Conservation (phyloP, 192 early-diverging fungal genomes). For the Podila epigama region DNA sequence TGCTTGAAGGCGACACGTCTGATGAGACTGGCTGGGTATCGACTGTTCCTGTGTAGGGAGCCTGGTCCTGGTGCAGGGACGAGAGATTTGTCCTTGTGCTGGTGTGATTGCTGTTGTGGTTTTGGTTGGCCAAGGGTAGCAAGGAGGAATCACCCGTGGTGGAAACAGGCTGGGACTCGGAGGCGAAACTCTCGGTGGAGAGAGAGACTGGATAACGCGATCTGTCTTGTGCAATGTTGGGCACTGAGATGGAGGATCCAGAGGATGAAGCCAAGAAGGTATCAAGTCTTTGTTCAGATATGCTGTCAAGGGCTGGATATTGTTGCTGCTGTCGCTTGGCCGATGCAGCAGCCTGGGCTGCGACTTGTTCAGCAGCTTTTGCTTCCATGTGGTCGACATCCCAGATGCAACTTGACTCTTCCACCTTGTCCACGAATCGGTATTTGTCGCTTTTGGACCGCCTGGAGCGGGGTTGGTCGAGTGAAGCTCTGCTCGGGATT, state of each 20-base stretch:
- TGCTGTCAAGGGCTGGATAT: background rate
- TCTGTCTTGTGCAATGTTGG: background rate
- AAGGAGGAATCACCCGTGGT: background rate
- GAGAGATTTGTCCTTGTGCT: too few relatives aligned
- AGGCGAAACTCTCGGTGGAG: slow-evolving; percentile 19
- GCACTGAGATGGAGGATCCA: background rate
- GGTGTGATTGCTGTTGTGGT: background rate
- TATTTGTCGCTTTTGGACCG: slow-evolving; percentile 29
- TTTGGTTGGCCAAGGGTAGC: background rate
- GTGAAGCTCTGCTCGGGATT: slow-evolving; percentile 17
- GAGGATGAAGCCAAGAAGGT: background rate
- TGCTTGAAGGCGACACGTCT: slow-evolving; percentile 15
- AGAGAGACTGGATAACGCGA: slow-evolving; percentile 1
- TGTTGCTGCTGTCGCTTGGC: background rate
- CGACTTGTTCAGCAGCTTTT: slow-evolving; percentile 2
- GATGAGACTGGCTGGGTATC: slow-evolving; percentile 2
- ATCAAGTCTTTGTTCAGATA: slow-evolving; percentile 12
- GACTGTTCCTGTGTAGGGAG: background rate
- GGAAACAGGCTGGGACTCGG: background rate
- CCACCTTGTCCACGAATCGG: slow-evolving; percentile 42
- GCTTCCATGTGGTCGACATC: slow-evolving; percentile 43
- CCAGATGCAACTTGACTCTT: slow-evolving; percentile 47
- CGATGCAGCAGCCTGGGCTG: slow-evolving; percentile 5
- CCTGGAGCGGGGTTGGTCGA: slow-evolving; percentile 15
- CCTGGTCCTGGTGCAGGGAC: slow-evolving; percentile 2